Percentiles rank a stretch among this genome's conserved stretches.
These are phyloP conservation scores for Xylaria arbuscula DNA, from an alignment of 2,329 filamentous ascomycete genomes.

Conservation along the genomic window DNA sequence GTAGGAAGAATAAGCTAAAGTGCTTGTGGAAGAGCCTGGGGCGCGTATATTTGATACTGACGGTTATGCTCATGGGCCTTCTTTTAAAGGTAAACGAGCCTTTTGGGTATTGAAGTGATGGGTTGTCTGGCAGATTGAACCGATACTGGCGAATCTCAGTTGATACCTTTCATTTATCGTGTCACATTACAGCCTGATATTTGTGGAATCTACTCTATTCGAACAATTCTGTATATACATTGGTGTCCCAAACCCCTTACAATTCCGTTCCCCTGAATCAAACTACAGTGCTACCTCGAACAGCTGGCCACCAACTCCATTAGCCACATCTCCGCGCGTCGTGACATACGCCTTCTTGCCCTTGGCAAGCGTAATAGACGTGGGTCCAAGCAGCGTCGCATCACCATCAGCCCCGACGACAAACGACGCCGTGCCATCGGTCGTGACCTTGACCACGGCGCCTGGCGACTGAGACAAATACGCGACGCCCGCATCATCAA, in stretches of 20 bases:
- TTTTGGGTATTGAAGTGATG: neutral
- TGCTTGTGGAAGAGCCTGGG: neutral
- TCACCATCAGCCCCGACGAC: neutral
- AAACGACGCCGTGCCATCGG: neutral
- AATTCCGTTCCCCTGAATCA: neutral
- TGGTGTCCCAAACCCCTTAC: neutral
- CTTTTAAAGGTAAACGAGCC: neutral
- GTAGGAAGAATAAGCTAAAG: neutral
- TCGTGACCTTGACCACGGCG: neutral
- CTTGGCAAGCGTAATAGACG: slow-evolving; percentile 1
- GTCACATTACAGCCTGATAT: neutral
- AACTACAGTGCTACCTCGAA: slow-evolving; percentile 6
- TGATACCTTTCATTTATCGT: neutral
- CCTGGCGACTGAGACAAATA: neutral
- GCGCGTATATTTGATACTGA: neutral
- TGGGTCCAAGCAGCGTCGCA: neutral
- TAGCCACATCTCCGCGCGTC: neutral
- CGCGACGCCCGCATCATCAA: neutral
- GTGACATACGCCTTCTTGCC: slow-evolving; percentile 15
- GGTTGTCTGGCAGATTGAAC: neutral
- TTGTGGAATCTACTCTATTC: neutral
- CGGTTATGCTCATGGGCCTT: no score
- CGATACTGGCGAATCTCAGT: neutral
- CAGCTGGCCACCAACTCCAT: neutral
- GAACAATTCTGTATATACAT: neutral